Percentiles rank a stretch among this genome's conserved stretches.
Conservation (phyloP, 768 basidiomycete genomes). For the Trametes coccinea region DNA sequence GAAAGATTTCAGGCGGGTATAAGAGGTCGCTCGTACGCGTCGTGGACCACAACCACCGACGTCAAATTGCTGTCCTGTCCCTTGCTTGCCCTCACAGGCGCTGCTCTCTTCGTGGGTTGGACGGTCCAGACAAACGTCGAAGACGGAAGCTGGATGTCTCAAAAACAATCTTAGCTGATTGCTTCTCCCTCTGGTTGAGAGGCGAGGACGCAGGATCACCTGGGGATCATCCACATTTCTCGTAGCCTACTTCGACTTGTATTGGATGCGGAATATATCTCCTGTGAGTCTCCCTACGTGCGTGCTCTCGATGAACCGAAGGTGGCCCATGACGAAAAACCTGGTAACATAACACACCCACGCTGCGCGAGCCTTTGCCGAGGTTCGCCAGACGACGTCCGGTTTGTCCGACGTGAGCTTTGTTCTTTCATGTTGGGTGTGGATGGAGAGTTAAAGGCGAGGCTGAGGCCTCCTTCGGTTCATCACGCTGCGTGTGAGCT, state of each 20-base stretch:
- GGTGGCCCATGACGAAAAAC: conserved; percentile 71
- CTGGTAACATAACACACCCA: conserved; percentile 88
- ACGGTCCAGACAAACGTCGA: conserved; percentile 91
- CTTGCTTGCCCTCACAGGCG: conserved; percentile 41
- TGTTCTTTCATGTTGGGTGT: conserved; percentile 51
- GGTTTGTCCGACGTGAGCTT: conserved; percentile 24
- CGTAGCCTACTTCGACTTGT: conserved; percentile 21
- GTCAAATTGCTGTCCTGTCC: conserved; percentile 84
- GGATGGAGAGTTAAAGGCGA: conserved; percentile 86
- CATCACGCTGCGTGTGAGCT: not conserved
- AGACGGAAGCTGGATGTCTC: conserved; percentile 62
- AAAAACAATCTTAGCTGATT: conserved; percentile 94
- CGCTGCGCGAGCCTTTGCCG: conserved; percentile 38
- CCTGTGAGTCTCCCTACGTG: conserved; percentile 17
- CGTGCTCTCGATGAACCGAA: conserved; percentile 7
- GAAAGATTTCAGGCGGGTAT: conserved; percentile 10
- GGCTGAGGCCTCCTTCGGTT: conserved; percentile 57
- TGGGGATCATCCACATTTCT: conserved; percentile 70
- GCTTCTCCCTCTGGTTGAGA: conserved; percentile 89
- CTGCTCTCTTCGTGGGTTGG: conserved; percentile 51
- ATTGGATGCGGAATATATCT: conserved; percentile 1
- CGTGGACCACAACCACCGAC: conserved; percentile 47
- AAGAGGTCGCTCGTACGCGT: conserved; percentile 8
- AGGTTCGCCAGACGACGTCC: conserved; percentile 3
- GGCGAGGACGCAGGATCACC: conserved; percentile 91